Evolutionary conservation across 305 asterid genomes (phyloP).

Genomic region (Fraxinus dipetala): DNA sequence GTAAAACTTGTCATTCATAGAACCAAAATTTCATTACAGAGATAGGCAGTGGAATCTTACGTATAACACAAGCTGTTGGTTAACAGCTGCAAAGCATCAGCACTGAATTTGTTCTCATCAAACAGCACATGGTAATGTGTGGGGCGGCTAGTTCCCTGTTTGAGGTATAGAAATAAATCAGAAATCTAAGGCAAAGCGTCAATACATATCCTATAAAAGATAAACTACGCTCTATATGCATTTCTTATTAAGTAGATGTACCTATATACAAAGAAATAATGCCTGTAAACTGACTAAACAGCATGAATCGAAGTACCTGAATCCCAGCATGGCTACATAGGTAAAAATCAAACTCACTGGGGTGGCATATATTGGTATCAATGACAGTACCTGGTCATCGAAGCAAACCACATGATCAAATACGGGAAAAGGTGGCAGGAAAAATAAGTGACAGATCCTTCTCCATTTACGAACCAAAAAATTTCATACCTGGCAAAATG

Average conservation of each 20-base stretch:
- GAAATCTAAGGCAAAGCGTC: neutral
- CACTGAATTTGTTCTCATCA: constrained; percentile 68
- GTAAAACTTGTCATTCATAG: neutral
- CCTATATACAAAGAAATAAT: neutral
- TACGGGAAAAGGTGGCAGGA: neutral
- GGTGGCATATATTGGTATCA: constrained; percentile 76
- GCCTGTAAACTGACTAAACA: neutral
- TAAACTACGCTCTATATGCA: neutral
- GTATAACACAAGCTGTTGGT: constrained; percentile 72
- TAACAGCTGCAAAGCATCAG: constrained; percentile 57
- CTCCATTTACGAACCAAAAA: neutral
- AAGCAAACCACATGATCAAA: neutral
- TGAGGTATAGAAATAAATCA: neutral
- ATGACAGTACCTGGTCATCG: constrained; percentile 66
- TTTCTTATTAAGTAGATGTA: neutral
- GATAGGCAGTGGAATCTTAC: constrained; percentile 27
- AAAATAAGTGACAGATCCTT: neutral
- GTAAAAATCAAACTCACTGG: constrained; percentile 71
- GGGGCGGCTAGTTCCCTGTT: constrained; percentile 86
- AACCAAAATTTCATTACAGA: neutral
- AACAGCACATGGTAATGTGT: constrained; percentile 72
- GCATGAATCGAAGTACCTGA: constrained; percentile 41
- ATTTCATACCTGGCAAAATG: constrained; percentile 57
- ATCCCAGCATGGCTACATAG: constrained; percentile 87
- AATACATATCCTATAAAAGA: neutral